phyloP scores from a whole-genome alignment of 2,329 filamentous ascomycete genomes.

The Mycosphaerella sp. region DNA sequence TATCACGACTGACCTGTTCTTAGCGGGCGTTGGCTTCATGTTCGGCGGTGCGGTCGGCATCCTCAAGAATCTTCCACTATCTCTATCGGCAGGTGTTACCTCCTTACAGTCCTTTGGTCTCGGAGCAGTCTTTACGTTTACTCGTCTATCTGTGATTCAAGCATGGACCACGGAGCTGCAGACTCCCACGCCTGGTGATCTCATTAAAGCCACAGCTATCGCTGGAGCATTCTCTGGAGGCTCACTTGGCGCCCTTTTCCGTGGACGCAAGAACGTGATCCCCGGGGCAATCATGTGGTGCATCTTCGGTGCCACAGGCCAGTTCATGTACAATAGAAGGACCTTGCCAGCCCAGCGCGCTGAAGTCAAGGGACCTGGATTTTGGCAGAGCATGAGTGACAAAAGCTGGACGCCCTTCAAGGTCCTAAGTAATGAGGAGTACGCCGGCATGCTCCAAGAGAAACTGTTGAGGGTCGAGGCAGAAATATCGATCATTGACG shows the following conservation, averaged over 20 bases:
- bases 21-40: conserved; percentile 60
- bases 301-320: conserved; percentile 52
- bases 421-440: conserved; percentile 65
- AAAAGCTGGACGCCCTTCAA: conserved; percentile 67
- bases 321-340: conserved; percentile 50
- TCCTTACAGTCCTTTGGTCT: conserved; percentile 77
- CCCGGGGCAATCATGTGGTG: conserved; percentile 56
- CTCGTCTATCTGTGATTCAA: conserved; percentile 37
- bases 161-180: conserved; percentile 25
- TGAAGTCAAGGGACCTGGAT: conserved; percentile 33
- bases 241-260: conserved; percentile 49
- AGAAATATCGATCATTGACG: conserved; percentile 72
- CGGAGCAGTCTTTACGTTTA: conserved; percentile 69
- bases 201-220: conserved; percentile 59
- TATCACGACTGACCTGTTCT: conserved; percentile 2
- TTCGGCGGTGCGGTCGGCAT: conserved; percentile 43
- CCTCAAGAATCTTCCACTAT: conserved; percentile 58
- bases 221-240: conserved; percentile 62
- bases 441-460: conserved; percentile 62
- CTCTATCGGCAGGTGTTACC: conserved; percentile 64
- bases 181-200: conserved; percentile 42
- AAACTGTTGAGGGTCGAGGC: conserved; percentile 65
- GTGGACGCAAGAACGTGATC: conserved; percentile 50
- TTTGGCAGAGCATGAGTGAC: conserved; percentile 48
- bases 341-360: conserved; percentile 33